phyloP scores from a whole-genome alignment of 257 asterid species.

The Salvia hispanica region DNA sequence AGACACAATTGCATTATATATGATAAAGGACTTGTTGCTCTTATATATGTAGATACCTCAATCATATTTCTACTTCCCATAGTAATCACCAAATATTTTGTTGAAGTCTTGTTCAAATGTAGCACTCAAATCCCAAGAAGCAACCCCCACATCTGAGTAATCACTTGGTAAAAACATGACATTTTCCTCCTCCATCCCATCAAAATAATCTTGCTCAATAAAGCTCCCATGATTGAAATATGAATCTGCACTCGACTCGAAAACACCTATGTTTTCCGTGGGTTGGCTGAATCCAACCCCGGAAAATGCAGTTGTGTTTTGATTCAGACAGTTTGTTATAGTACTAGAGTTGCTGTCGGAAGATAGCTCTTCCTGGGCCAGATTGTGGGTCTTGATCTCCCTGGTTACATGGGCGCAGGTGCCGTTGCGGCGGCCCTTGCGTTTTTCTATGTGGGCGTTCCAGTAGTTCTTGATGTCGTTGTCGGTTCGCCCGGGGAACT shows the following conservation, averaged over 20 bases:
- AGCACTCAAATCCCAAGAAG: not conserved
- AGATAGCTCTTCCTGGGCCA: not conserved
- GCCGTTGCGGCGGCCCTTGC: not conserved
- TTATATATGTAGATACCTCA: not conserved
- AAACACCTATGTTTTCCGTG: not conserved
- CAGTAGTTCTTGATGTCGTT: slow-evolving; percentile 54
- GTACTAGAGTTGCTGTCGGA: not conserved
- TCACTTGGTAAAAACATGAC: not conserved
- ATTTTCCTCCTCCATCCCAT: slow-evolving; percentile 1
- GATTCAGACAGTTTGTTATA: not conserved
- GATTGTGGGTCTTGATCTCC: not conserved
- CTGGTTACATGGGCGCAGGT: not conserved
- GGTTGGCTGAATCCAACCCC: not conserved
- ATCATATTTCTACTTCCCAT: not conserved
- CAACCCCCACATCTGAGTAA: slow-evolving; percentile 12
- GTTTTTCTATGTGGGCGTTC: slow-evolving; percentile 51
- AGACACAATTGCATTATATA: not conserved
- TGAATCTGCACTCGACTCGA: slow-evolving; percentile 4
- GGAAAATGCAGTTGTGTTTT: not conserved
- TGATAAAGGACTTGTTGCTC: too few species aligned
- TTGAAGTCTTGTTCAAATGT: slow-evolving; percentile 17
- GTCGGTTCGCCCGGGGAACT: slow-evolving; percentile 53
- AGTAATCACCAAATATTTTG: slow-evolving; percentile 9
- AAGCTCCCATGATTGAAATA: not conserved
- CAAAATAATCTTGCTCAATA: not conserved